A percentile compares a stretch with the other conserved stretches of the same genome.
Conservation (phyloP, 768 basidiomycete species). For the Boletus rubropictus region DNA sequence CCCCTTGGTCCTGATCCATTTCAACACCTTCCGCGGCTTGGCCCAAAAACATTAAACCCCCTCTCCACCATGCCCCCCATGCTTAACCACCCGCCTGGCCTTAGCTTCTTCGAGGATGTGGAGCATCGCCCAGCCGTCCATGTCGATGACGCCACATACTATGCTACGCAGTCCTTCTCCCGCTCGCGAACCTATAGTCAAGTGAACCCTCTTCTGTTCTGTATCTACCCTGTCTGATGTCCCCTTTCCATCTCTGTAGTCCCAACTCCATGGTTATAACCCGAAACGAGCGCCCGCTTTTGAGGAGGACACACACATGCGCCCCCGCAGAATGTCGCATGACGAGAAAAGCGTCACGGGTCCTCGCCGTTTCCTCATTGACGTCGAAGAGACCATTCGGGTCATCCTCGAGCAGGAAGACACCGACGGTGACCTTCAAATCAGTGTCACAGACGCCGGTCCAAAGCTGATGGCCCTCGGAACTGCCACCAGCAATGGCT, state of each 20-base stretch:
- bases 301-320: conserved; percentile 67
- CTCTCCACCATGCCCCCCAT: conserved; percentile 52
- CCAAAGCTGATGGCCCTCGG: conserved; percentile 95
- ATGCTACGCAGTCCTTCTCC: conserved; percentile 73
- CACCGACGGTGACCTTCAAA: conserved; percentile 94
- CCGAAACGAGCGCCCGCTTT: conserved; percentile 69
- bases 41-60: neutral
- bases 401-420: conserved; percentile 97
- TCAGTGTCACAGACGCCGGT: conserved; percentile 92
- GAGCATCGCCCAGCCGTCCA: conserved; percentile 40
- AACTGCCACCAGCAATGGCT: conserved; percentile 95
- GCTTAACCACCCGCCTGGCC: conserved; percentile 56
- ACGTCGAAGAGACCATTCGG: conserved; percentile 96
- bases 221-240: conserved; percentile 10
- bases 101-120: conserved; percentile 62
- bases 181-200: conserved; percentile 86
- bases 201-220: conserved; percentile 39
- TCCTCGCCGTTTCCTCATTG: conserved; percentile 88
- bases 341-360: conserved; percentile 80
- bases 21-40: neutral
- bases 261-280: conserved; percentile 65
- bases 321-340: conserved; percentile 81
- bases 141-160: conserved; percentile 74
- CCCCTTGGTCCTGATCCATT: conserved; percentile 13
- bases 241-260: conserved; percentile 36